Percentiles rank a stretch among this genome's conserved stretches.
Conservation (phyloP, 257 asterid genomes). For the Nicotiana benthamiana region DNA sequence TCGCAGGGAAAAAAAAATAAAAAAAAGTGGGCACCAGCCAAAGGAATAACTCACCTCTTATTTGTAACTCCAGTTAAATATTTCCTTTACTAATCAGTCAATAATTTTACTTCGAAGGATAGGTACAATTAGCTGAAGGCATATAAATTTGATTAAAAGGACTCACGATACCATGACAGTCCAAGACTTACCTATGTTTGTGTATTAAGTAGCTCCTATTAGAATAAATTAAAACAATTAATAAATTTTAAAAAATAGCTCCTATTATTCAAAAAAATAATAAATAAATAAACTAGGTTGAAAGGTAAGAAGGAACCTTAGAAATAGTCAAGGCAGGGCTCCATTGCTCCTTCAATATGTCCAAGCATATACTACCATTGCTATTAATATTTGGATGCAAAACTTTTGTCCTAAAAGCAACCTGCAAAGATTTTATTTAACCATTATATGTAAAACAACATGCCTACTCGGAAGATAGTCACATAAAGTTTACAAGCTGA, state of each 20-base stretch:
- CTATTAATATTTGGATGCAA: constrained; percentile 26
- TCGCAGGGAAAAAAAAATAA: too few relatives aligned
- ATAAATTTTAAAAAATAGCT: too few relatives aligned
- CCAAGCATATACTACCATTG: constrained; percentile 25
- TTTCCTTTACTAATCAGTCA: not conserved
- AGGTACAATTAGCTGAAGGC: not conserved
- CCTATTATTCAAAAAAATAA: not conserved
- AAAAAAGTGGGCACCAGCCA: not conserved
- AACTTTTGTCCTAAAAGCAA: constrained; percentile 19
- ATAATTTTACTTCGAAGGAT: not conserved
- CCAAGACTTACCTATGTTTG: not conserved
- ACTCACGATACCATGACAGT: not conserved
- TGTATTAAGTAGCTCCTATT: not conserved
- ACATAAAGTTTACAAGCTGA: not conserved
- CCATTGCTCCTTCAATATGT: constrained; percentile 28
- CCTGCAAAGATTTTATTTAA: constrained; percentile 13
- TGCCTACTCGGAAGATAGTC: too few relatives aligned
- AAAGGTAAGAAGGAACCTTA: constrained; percentile 8
- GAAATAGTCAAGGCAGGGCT: constrained; percentile 26
- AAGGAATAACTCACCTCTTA: not conserved
- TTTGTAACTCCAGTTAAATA: not conserved
- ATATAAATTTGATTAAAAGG: not conserved
- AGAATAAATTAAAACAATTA: not conserved
- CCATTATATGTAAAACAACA: not conserved
- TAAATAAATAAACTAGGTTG: not conserved